Evolutionary conservation across 768 basidiomycete species (phyloP), one percentile per base, ranked within the genome.

Genomic region (Baorangia bicolor): DNA sequence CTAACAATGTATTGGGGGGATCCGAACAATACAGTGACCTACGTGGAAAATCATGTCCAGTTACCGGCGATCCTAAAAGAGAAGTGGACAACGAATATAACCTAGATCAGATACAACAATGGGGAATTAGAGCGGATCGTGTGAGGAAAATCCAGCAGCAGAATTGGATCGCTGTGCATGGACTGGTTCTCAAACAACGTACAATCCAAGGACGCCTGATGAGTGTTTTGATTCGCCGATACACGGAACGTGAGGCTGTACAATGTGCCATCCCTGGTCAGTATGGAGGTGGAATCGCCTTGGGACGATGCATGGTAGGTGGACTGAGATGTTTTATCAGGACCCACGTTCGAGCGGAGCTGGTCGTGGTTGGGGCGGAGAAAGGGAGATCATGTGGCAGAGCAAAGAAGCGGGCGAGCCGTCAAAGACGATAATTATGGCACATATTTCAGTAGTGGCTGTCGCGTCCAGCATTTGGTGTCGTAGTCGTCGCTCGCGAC

Each of bases 341-440:
- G 35, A 38, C n/a, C 18, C n/a, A 42, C 46, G 69, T 73, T 73
- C 53, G 71, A 73, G 70, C 70, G 70, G 70, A 71, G 70, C 69
- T 70, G 58, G 57, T 48, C 33, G 50, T 62, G 66, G 67, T 71
- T 71, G 64, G 64, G 70, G 61, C 70, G 70, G 70, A 71, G 70
- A 71, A 67, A 60, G 40, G 53, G 58, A 65, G 39, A 60, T 56
- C 60, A 66, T 70, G 66, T 60, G 62, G 60, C 64, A 59, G 37
- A 44, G 34, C 42, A 55, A 55, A 63, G 58, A 58, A 58, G 54
- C 55, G 27, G 47, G 50, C 53, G 44, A 60, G 47, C 33, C 34
- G 54, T 53, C 46, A 62, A 34, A 43, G 48, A 30, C 35, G 60
- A 62, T 57, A 62, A 61, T 64, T 70, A 69, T 71, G 64, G 68